Conservation (phyloP, 2,329 filamentous ascomycete genomes). For the Alternaria viburni region DNA sequence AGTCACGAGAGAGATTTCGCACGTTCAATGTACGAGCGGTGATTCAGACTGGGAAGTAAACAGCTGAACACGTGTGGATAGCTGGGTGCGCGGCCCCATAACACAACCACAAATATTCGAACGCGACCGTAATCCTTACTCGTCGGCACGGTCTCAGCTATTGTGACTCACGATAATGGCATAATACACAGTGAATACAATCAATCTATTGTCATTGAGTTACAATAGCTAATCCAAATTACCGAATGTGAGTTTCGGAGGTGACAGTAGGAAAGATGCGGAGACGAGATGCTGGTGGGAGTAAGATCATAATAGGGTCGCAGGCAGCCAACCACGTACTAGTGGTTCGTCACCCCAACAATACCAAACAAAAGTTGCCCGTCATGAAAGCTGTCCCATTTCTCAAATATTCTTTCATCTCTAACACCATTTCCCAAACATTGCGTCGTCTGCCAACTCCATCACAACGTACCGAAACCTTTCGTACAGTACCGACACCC, state of each 20-base stretch:
- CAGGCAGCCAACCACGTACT: not conserved
- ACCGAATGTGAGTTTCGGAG: not conserved
- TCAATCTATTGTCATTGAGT: not conserved
- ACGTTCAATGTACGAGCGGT: slow-evolving; percentile 1
- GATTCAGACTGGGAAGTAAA: not conserved
- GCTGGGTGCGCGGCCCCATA: not conserved
- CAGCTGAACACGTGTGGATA: not conserved
- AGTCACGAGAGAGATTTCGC: slow-evolving; percentile 9
- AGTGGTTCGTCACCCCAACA: not conserved
- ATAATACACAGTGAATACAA: not conserved
- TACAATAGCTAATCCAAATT: not conserved
- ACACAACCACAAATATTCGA: not conserved
- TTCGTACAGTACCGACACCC: not conserved
- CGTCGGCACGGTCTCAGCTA: not conserved
- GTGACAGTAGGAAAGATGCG: not conserved
- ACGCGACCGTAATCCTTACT: not conserved
- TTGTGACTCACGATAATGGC: not conserved
- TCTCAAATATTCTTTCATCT: not conserved
- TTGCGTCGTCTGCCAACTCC: not conserved
- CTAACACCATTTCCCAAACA: not conserved
- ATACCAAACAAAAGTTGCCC: not conserved
- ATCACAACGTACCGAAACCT: not conserved
- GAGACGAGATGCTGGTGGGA: not conserved
- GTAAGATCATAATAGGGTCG: not conserved
- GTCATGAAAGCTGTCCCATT: not conserved